These are phyloP conservation scores for Xerocomus amazonicus DNA, from an alignment of 1,284 basidiomycete species.

Conservation along the genomic window DNA sequence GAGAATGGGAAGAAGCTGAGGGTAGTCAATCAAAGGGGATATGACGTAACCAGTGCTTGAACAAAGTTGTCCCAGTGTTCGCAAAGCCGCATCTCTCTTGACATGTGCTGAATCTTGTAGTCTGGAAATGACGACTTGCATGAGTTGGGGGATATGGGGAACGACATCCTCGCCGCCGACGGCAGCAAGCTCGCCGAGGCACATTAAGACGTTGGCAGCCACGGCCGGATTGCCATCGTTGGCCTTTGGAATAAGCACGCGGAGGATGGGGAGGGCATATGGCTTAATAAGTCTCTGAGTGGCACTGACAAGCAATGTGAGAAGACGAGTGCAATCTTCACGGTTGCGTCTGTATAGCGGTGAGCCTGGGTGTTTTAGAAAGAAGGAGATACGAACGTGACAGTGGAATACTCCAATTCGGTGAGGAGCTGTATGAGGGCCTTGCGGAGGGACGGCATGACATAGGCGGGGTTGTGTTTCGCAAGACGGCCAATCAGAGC, in stretches of 20 bases:
- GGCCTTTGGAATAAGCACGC: conserved; percentile 87
- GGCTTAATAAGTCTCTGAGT: conserved; percentile 95
- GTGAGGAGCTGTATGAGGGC: conserved; percentile 96
- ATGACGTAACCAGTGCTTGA: conserved; percentile 97
- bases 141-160: conserved; percentile 80
- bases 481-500: conserved; percentile 91
- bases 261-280: conserved; percentile 95
- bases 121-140: conserved; percentile 87
- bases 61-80: conserved; percentile 92
- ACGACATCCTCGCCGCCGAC: conserved; percentile 93
- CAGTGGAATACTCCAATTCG: conserved; percentile 94
- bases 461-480: conserved; percentile 96
- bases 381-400: conserved; percentile 53
- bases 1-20: conserved; percentile 84
- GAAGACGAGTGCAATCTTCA: conserved; percentile 88
- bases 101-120: conserved; percentile 82
- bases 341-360: conserved; percentile 60
- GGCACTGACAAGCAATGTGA: conserved; percentile 85
- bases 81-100: conserved; percentile 92
- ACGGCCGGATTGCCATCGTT: conserved; percentile 84
- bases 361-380: neutral
- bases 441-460: conserved; percentile 97
- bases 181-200: conserved; percentile 90
- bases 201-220: conserved; percentile 90
- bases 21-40: conserved; percentile 86